Evolutionary conservation across 2,329 filamentous ascomycete species (phyloP).

Genomic region (Monilinia fructigena): DNA sequence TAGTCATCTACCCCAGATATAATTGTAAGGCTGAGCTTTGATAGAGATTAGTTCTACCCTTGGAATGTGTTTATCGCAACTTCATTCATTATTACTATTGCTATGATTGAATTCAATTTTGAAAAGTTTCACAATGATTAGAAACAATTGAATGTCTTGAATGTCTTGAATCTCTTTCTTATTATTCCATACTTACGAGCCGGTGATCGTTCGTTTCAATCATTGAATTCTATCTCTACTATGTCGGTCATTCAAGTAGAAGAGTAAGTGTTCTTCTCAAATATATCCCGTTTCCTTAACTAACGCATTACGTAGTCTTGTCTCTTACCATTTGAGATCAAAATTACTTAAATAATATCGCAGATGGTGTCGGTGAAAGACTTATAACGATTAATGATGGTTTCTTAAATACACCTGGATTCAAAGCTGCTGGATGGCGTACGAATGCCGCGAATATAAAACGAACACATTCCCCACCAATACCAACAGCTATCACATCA

Average conservation of each 20-base stretch:
- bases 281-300: neutral
- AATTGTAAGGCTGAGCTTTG: slow-evolving; percentile 15
- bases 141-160: neutral
- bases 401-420: slow-evolving; percentile 76
- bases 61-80: neutral
- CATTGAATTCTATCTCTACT: neutral
- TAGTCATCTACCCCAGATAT: neutral
- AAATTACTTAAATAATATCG: slow-evolving; percentile 75
- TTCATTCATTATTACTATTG: neutral
- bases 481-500: slow-evolving; percentile 76
- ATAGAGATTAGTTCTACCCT: neutral
- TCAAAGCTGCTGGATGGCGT: slow-evolving; percentile 80
- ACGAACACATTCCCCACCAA: slow-evolving; percentile 81
- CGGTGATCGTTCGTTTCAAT: slow-evolving; percentile 3
- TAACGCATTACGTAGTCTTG: slow-evolving; percentile 56
- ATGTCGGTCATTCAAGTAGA: slow-evolving; percentile 44
- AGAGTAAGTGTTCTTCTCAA: slow-evolving; percentile 37
- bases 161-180: neutral
- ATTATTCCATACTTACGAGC: slow-evolving; percentile 10
- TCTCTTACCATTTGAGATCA: slow-evolving; percentile 77
- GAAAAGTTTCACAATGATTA: slow-evolving; percentile 9
- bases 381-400: slow-evolving; percentile 78
- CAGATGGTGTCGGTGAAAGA: slow-evolving; percentile 81
- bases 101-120: neutral
- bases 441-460: slow-evolving; percentile 73